These are phyloP conservation scores for Sporothrix pseudoabietina DNA, from an alignment of 2,329 filamentous ascomycete species.

Conservation along the genomic window DNA sequence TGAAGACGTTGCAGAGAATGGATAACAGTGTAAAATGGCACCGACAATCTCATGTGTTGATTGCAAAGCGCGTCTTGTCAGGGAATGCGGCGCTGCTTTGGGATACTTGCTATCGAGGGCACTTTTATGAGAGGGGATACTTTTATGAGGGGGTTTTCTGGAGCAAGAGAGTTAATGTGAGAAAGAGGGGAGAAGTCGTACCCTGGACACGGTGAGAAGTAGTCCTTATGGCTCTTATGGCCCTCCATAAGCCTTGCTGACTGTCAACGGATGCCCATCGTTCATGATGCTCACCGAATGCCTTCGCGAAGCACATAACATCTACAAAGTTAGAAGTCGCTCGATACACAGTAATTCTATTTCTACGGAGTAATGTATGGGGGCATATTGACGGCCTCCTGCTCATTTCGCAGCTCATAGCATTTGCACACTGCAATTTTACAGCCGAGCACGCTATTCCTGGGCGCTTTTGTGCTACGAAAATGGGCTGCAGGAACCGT, in stretches of 20 bases:
- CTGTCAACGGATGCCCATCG: neutral
- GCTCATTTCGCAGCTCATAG: neutral
- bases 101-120: neutral
- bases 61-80: neutral
- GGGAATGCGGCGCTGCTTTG: neutral
- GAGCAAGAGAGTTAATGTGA: neutral
- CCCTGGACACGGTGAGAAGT: neutral
- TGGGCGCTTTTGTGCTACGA: neutral
- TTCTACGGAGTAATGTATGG: neutral
- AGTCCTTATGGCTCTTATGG: neutral
- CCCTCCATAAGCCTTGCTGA: neutral
- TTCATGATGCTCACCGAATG: neutral
- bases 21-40: neutral
- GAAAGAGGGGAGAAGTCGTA: neutral
- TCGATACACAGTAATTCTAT: too few species aligned
- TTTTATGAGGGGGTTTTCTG: neutral
- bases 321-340: too few species aligned
- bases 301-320: neutral
- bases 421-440: neutral
- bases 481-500: slow-evolving; percentile 22
- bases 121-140: neutral
- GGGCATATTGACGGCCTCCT: neutral
- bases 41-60: neutral
- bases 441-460: neutral
- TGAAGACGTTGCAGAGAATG: neutral